phyloP scores from a whole-genome alignment of 108 stramenopile species.

The Nitzschia putrida region DNA sequence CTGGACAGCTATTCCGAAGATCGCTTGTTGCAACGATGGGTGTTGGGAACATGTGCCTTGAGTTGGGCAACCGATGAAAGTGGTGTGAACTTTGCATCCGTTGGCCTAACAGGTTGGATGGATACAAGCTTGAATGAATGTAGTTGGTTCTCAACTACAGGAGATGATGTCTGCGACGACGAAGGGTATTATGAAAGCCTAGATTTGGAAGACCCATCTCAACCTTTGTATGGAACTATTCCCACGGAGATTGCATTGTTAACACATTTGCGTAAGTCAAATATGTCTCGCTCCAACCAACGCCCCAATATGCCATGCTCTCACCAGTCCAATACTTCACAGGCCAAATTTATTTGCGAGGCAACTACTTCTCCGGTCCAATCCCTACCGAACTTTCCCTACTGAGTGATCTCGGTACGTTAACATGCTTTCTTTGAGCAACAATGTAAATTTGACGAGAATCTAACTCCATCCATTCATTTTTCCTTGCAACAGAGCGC shows the following conservation, averaged over 20 bases:
- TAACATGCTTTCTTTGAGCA: background rate
- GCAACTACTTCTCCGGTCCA: slow-evolving; percentile 52
- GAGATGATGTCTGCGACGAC: slow-evolving; percentile 14
- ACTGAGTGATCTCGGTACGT: slow-evolving; percentile 32
- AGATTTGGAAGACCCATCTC: slow-evolving; percentile 2
- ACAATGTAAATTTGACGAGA: no score
- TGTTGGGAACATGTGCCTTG: background rate
- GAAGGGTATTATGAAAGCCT: slow-evolving; percentile 10
- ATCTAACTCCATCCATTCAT: background rate
- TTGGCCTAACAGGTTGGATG: slow-evolving; percentile 11
- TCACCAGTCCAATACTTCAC: no score
- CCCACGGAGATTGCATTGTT: slow-evolving; percentile 20
- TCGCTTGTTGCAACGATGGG: slow-evolving; percentile 5
- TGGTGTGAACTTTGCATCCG: background rate
- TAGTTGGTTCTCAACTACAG: slow-evolving; percentile 15
- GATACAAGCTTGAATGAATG: slow-evolving; percentile 24
- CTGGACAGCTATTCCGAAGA: background rate
- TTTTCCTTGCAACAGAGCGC: background rate
- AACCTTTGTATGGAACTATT: slow-evolving; percentile 15
- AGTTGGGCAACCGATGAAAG: background rate
- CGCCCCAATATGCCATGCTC: no score
- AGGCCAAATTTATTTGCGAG: background rate
- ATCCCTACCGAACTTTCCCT: slow-evolving; percentile 53
- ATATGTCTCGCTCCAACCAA: background rate
- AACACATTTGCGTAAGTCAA: slow-evolving; percentile 18